Evolutionary conservation across 202 grass and related monocot species (phyloP), one percentile per base, ranked within the genome.

Genomic region (Brachypodium distachyon): DNA sequence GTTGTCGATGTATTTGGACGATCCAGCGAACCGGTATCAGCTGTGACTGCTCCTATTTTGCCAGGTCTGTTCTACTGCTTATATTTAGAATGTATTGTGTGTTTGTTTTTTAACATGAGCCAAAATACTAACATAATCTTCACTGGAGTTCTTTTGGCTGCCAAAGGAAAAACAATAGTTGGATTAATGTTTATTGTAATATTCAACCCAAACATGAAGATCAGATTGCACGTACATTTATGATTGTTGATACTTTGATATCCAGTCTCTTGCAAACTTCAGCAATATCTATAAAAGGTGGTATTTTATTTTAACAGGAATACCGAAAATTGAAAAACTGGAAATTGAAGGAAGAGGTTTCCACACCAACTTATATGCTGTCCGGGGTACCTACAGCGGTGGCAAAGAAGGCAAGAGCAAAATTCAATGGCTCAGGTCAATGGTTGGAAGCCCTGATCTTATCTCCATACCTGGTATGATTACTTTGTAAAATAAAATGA

Each of bases 291-390:
- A 28, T 84, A 43, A 84, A 33, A 17, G 43, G 53, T 3, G 36
- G 16, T 51, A 63, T 82, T 84, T 77, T 14, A 9, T 83, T 70
- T 80, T 84, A 74, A 62, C 81, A 99, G 96, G 89, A 48, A 78
- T 83, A 72, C 96, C 96, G 29, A 99, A 95, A 88, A 92, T 95
- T 83, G 85, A 85, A 69, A 92, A 95, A 69, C 56, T 99, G 74
- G 91, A 99, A 77, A 99, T 99, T 89, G 96, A 99, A 95, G 96
- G 96, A 84, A 98, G 89, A 87, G 96, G 96, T 73, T 98, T 89
- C 81, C 91, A 98, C 67, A 95, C 96, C 58, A 95, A 98, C 65
- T 73, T 95, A 49, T 95, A 98, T 81, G 79, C 91, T 75, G 85
- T 98, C 70, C 58, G 65, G 74, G 83, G 91, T 74, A 87, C 46